A percentile compares a stretch with the other conserved stretches of the same genome.
Conservation (phyloP, 1,284 basidiomycete species). For the Pisolithus thermaeus region DNA sequence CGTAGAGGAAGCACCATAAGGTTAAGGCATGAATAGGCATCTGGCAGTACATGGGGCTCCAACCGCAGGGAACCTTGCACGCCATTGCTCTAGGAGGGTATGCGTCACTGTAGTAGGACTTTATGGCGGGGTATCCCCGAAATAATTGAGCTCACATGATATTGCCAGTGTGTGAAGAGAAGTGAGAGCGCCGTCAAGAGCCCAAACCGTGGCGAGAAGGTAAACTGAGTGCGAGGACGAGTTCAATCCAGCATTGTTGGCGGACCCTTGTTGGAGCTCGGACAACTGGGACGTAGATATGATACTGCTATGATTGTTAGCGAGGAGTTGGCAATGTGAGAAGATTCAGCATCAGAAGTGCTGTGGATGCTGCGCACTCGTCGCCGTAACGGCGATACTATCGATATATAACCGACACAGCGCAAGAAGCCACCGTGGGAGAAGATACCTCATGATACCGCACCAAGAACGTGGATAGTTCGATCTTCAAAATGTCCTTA, state of each 20-base stretch:
- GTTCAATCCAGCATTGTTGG: background rate
- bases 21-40: too few species aligned
- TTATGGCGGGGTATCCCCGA: background rate
- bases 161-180: background rate
- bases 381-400: constrained; percentile 30
- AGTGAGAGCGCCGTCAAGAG: too few species aligned
- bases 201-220: too few species aligned
- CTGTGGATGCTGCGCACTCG: constrained; percentile 32
- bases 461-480: constrained; percentile 4
- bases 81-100: too few species aligned
- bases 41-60: too few species aligned
- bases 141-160: background rate
- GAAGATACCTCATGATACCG: background rate
- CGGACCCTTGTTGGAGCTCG: too few species aligned
- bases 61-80: too few species aligned
- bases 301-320: too few species aligned
- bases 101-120: too few species aligned
- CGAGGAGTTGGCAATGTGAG: background rate
- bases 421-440: background rate
- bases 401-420: background rate
- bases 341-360: constrained; percentile 3
- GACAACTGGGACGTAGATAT: background rate
- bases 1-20: too few species aligned
- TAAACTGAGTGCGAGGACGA: background rate
- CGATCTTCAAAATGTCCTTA: constrained; percentile 1